These are phyloP conservation scores for Aspergillus latus DNA, from an alignment of 2,329 filamentous ascomycete species.

Conservation along the genomic window DNA sequence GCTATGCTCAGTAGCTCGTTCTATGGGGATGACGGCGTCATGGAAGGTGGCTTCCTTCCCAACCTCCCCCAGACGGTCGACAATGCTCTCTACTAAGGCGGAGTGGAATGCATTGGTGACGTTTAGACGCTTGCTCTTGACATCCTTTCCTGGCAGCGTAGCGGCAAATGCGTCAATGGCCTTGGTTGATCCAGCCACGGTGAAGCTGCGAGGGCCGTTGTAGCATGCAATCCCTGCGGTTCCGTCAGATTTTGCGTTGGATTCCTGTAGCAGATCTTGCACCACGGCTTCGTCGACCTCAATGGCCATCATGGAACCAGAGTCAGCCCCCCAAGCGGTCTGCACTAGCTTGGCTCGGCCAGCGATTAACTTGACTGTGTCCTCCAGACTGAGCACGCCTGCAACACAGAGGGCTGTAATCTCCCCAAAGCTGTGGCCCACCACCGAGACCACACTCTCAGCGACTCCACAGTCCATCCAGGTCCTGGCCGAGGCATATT, in stretches of 20 bases:
- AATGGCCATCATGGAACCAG: slow-evolving; percentile 37
- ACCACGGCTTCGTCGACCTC: slow-evolving; percentile 21
- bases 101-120: too few species aligned
- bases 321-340: slow-evolving; percentile 33
- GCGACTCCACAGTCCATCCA: slow-evolving; percentile 43
- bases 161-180: slow-evolving; percentile 32
- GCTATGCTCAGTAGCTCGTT: background rate
- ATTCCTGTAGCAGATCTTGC: background rate
- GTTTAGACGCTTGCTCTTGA: slow-evolving; percentile 28
- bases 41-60: background rate
- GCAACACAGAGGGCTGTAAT: slow-evolving; percentile 38
- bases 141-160: background rate
- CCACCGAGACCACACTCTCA: slow-evolving; percentile 24
- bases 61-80: background rate
- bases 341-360: slow-evolving; percentile 33
- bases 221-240: slow-evolving; percentile 47
- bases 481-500: slow-evolving; percentile 38
- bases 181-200: slow-evolving; percentile 39
- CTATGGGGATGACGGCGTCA: background rate
- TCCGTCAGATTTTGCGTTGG: background rate
- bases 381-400: slow-evolving; percentile 30
- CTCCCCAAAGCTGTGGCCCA: slow-evolving; percentile 44
- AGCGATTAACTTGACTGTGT: slow-evolving; percentile 29
- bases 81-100: background rate
- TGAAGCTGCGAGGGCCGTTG: slow-evolving; percentile 47